These are phyloP conservation scores for Tulasnella sp. DNA, from an alignment of 768 basidiomycete species.

Conservation along the genomic window DNA sequence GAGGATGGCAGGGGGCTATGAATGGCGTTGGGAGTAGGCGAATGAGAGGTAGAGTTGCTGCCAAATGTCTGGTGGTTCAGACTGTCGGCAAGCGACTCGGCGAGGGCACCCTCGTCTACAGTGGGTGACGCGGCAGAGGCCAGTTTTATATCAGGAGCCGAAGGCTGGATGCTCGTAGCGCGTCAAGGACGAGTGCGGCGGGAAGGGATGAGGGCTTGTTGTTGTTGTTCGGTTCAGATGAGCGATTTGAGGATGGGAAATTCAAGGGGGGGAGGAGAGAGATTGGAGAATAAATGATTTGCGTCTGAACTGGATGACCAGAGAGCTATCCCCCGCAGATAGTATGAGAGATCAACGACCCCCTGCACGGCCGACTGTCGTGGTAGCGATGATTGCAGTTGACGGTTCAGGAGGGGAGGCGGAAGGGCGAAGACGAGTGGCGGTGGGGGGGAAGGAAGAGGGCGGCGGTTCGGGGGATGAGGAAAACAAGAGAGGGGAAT, in stretches of 20 bases:
- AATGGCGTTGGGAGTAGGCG: conserved; percentile 1
- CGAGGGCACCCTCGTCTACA: conserved; percentile 18
- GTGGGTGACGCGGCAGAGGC: conserved; percentile 17
- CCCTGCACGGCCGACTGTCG: not conserved
- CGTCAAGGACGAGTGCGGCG: not conserved
- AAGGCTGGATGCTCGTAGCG: not conserved
- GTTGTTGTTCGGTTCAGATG: conserved; percentile 11
- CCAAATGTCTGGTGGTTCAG: conserved; percentile 13
- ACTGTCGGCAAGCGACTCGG: conserved; percentile 20
- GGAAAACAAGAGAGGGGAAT: conserved; percentile 12
- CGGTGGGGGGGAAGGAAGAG: conserved; percentile 18
- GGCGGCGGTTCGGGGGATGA: conserved; percentile 18
- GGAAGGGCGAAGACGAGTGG: not conserved
- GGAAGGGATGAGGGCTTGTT: not conserved
- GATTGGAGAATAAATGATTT: conserved; percentile 14
- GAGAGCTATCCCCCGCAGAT: not conserved
- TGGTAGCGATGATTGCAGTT: not conserved
- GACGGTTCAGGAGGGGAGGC: conserved; percentile 14
- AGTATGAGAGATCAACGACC: not conserved
- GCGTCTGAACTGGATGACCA: not conserved
- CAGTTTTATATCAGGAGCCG: not conserved
- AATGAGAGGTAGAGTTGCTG: conserved; percentile 9
- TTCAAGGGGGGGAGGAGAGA: conserved; percentile 3
- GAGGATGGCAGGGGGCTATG: not conserved
- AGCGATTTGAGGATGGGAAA: conserved; percentile 11